Percentiles rank a stretch among this genome's conserved stretches.
phyloP scores from a whole-genome alignment of 768 basidiomycete genomes.

The Xerocomellus dryophilus region DNA sequence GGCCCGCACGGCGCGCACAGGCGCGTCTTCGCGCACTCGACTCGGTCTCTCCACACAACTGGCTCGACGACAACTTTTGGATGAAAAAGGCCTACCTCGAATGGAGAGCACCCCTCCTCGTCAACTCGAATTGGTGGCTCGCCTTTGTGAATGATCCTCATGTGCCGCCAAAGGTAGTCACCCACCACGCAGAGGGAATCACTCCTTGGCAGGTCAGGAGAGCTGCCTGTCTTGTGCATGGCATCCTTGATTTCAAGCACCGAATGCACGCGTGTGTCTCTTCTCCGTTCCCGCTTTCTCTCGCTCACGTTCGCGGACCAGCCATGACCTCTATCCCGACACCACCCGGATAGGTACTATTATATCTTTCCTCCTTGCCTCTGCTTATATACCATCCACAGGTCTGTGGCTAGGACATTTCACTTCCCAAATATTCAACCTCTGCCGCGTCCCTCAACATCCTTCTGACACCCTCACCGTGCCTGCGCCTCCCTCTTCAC shows the following conservation, averaged over 20 bases:
- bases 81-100: constrained; percentile 82
- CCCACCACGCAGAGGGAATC: constrained; percentile 35
- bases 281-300: background rate
- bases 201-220: constrained; percentile 84
- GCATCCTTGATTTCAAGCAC: constrained; percentile 71
- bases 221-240: constrained; percentile 76
- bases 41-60: constrained; percentile 79
- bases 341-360: constrained; percentile 63
- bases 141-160: constrained; percentile 71
- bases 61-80: constrained; percentile 96
- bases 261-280: constrained; percentile 56
- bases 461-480: constrained; percentile 59
- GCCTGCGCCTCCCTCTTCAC: constrained; percentile 41
- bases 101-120: constrained; percentile 77
- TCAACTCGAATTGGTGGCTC: constrained; percentile 98
- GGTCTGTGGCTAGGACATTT: constrained; percentile 65
- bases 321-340: constrained; percentile 67
- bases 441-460: constrained; percentile 67
- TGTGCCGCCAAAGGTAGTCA: constrained; percentile 45
- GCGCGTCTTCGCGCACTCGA: constrained; percentile 61
- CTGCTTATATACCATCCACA: constrained; percentile 15
- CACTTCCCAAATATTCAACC: constrained; percentile 67
- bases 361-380: background rate
- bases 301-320: constrained; percentile 29
- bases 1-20: constrained; percentile 19